Percentiles rank a stretch among this genome's conserved stretches.
Evolutionary conservation across 495 filamentous ascomycete species (phyloP).

Genomic region (Daldinia grandis): DNA sequence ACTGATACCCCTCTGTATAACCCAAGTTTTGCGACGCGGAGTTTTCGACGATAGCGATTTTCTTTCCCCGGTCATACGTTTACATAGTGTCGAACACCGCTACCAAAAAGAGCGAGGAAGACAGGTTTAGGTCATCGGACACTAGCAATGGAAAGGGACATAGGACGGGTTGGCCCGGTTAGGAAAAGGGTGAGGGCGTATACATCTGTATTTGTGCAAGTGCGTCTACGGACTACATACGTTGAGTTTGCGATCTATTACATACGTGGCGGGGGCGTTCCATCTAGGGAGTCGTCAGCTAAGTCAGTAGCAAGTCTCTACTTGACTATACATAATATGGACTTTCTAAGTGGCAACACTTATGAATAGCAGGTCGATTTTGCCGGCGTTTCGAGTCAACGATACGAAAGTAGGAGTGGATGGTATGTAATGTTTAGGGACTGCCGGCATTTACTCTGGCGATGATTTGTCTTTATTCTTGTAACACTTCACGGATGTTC

Average conservation of each 20-base stretch:
- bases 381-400: neutral
- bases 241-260: neutral
- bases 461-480: neutral
- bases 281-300: neutral
- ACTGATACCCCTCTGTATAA: conserved; percentile 30
- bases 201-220: neutral
- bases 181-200: neutral
- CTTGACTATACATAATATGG: neutral
- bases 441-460: neutral
- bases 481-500: neutral
- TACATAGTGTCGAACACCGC: neutral
- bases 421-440: neutral
- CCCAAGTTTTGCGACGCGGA: conserved; percentile 10
- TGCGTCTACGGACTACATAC: neutral
- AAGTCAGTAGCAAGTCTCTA: neutral
- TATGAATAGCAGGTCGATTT: neutral
- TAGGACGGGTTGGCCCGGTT: neutral
- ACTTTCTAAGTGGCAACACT: neutral
- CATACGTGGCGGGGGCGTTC: neutral
- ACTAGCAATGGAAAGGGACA: neutral
- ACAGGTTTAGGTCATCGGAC: neutral
- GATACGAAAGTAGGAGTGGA: neutral
- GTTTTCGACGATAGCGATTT: conserved; percentile 22
- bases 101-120: neutral
- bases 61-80: neutral